These are phyloP conservation scores for Lactarius sanguifluus DNA, from an alignment of 768 basidiomycete species.

Conservation along the genomic window DNA sequence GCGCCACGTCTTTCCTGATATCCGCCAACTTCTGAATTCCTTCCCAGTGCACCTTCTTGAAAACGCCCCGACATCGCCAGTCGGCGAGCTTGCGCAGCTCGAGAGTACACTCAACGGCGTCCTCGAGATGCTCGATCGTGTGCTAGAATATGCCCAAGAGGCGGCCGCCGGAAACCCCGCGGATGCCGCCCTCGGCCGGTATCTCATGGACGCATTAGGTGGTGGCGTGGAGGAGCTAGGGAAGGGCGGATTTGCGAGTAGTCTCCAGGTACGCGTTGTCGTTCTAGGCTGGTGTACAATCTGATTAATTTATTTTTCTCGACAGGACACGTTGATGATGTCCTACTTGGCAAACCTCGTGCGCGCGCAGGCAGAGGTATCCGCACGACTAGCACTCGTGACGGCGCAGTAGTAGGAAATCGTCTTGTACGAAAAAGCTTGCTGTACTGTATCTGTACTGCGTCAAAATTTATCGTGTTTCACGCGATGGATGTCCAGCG, in stretches of 20 bases:
- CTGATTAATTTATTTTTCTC: constrained; percentile 18
- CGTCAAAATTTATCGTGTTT: background rate
- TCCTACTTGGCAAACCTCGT: constrained; percentile 93
- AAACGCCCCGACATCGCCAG: constrained; percentile 46
- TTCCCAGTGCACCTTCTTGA: constrained; percentile 70
- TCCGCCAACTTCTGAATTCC: constrained; percentile 4
- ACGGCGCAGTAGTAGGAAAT: constrained; percentile 43
- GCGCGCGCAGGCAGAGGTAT: constrained; percentile 90
- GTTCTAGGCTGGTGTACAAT: constrained; percentile 8
- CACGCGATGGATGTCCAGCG: background rate
- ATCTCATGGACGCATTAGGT: constrained; percentile 83
- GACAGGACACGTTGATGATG: constrained; percentile 88
- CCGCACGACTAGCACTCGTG: constrained; percentile 79
- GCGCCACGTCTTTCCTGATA: background rate
- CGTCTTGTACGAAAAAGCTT: constrained; percentile 19
- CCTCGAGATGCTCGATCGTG: constrained; percentile 77
- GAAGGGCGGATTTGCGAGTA: constrained; percentile 72
- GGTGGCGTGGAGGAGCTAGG: constrained; percentile 69
- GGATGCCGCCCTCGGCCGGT: constrained; percentile 84
- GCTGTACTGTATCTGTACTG: constrained; percentile 22
- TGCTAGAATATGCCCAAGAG: constrained; percentile 78
- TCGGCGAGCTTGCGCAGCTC: constrained; percentile 69
- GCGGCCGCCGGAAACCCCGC: constrained; percentile 78
- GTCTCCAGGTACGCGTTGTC: constrained; percentile 57
- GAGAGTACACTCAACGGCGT: constrained; percentile 72